phyloP scores from a whole-genome alignment of 2,329 filamentous ascomycete genomes.

The Parascedosporium putredinis region DNA sequence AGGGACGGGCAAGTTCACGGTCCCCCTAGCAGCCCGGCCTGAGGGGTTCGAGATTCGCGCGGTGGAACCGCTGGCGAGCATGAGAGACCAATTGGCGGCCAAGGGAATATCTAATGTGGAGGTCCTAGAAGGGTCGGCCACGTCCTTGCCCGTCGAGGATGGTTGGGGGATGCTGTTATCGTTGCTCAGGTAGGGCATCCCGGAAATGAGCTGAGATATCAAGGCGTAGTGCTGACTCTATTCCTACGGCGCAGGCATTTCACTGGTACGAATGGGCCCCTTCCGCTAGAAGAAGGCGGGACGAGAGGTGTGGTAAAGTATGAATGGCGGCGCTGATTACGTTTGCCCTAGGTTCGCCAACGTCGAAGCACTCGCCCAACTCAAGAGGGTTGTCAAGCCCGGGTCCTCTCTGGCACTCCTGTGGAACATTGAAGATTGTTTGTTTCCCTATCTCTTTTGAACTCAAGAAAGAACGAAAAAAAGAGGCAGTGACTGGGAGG shows the following conservation, averaged over 20 bases:
- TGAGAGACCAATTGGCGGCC: constrained; percentile 48
- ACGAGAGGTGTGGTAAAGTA: too few relatives aligned
- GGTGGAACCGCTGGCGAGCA: constrained; percentile 53
- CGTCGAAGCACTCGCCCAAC: constrained; percentile 49
- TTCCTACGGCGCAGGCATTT: constrained; percentile 28
- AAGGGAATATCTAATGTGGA: constrained; percentile 48
- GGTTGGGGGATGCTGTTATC: constrained; percentile 56
- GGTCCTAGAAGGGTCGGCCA: constrained; percentile 47
- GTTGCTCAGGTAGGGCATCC: constrained; percentile 50
- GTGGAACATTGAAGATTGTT: constrained; percentile 67
- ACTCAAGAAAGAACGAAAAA: too few relatives aligned
- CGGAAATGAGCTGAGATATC: neutral
- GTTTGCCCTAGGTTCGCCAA: constrained; percentile 72
- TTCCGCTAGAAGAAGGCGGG: too few relatives aligned
- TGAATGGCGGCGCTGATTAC: too few relatives aligned
- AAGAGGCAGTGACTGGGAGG: neutral
- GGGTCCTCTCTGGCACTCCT: constrained; percentile 53
- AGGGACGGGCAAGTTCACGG: constrained; percentile 62
- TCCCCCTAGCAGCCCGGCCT: constrained; percentile 44
- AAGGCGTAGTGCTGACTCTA: constrained; percentile 9
- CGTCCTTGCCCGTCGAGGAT: constrained; percentile 41
- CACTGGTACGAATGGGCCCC: constrained; percentile 46
- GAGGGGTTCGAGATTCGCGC: constrained; percentile 52
- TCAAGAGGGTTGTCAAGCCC: constrained; percentile 55
- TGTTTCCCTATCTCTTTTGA: constrained; percentile 20